phyloP scores from a whole-genome alignment of 768 basidiomycete species.

The Leccinum fibrillosum region DNA sequence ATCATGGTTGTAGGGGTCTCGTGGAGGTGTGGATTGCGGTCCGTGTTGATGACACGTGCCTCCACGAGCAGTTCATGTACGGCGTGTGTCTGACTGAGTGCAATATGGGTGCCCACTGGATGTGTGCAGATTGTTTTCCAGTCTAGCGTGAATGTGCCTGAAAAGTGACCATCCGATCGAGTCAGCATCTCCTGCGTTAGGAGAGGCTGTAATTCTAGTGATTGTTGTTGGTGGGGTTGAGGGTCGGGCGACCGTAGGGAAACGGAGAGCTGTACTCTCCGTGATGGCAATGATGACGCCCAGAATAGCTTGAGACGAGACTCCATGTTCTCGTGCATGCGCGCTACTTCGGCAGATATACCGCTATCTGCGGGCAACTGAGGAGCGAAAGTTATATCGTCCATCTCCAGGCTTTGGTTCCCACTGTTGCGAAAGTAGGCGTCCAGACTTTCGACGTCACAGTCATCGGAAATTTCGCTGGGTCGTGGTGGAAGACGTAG shows the following conservation, averaged over 20 bases:
- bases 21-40: conserved; percentile 42
- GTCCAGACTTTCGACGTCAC: conserved; percentile 55
- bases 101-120: conserved; percentile 53
- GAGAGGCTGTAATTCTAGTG: conserved; percentile 43
- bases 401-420: conserved; percentile 17
- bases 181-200: conserved; percentile 52
- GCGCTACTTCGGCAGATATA: conserved; percentile 38
- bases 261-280: conserved; percentile 61
- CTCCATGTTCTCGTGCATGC: conserved; percentile 74
- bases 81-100: conserved; percentile 44
- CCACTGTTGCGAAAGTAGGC: conserved; percentile 40
- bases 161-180: conserved; percentile 70
- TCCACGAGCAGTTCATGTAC: conserved; percentile 53
- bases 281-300: conserved; percentile 64
- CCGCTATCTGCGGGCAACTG: conserved; percentile 19
- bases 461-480: conserved; percentile 57
- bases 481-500: conserved; percentile 54
- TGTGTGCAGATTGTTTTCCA: conserved; percentile 71
- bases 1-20: conserved; percentile 25
- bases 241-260: conserved; percentile 35
- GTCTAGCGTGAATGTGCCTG: conserved; percentile 53
- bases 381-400: conserved; percentile 13
- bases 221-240: conserved; percentile 28
- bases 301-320: conserved; percentile 76
- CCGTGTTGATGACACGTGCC: conserved; percentile 40